These are phyloP conservation scores for Mycena metata DNA, from an alignment of 768 basidiomycete genomes.

Conservation along the genomic window DNA sequence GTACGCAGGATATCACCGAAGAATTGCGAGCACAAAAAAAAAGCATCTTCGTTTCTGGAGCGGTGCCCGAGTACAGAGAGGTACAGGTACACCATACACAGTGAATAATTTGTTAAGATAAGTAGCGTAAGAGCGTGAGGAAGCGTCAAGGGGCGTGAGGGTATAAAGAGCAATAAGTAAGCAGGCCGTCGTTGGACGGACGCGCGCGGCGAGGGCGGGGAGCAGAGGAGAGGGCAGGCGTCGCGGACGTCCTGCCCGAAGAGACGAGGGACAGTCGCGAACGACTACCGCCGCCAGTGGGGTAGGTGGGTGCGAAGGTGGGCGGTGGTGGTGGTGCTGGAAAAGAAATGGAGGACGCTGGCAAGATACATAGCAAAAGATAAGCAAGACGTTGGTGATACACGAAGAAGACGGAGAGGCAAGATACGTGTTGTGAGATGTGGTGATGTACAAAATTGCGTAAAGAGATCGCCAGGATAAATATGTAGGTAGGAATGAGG, in stretches of 20 bases:
- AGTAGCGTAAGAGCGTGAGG: too few relatives aligned
- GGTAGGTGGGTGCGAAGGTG: background rate
- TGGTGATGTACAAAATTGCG: slow-evolving; percentile 35
- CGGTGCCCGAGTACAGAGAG: too few relatives aligned
- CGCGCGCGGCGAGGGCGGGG: background rate
- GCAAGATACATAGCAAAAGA: background rate
- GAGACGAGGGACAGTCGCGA: slow-evolving; percentile 1
- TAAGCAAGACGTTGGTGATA: background rate
- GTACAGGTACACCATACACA: too few relatives aligned
- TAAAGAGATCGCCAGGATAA: slow-evolving; percentile 25
- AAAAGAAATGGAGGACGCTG: slow-evolving; percentile 3
- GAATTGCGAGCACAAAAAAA: too few relatives aligned
- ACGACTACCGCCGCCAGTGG: background rate
- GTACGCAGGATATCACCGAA: too few relatives aligned
- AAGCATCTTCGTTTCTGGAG: too few relatives aligned
- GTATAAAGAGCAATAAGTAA: background rate
- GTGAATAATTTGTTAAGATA: too few relatives aligned
- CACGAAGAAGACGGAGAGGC: background rate
- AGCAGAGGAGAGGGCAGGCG: background rate
- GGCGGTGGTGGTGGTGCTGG: background rate
- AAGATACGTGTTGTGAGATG: slow-evolving; percentile 19
- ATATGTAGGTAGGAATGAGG: background rate
- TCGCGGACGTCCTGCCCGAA: slow-evolving; percentile 22
- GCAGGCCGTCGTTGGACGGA: slow-evolving; percentile 3
- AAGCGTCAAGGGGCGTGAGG: background rate